Evolutionary conservation across 2,329 filamentous ascomycete genomes (phyloP), one percentile per base, ranked within the genome.

Genomic region (Curvularia verruculosa): DNA sequence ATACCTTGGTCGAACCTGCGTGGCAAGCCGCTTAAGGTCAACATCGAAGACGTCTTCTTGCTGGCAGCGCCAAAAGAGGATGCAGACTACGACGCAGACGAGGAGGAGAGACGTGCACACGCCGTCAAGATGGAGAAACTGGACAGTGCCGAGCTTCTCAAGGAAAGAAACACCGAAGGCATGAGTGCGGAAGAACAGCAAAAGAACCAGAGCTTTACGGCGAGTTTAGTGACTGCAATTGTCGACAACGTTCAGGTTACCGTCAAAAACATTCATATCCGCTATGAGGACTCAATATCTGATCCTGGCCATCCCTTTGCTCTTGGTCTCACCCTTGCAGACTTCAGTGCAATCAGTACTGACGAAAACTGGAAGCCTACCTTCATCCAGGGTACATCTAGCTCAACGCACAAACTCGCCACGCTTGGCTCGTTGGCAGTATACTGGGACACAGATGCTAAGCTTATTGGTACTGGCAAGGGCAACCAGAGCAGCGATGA

Each of bases 51-150:
- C 87, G 93, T 99, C 47, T 99, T 93, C 75, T 82, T 99, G 31
- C 83, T 99, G 52, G 95, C 96, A 5, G 96, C 93, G 6, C 96
- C 95, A 2, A 96, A 95, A 77, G 93, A 96, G 77, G 94, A 99
- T 79, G 89, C 92, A 24, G 90, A 93, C 69, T 98, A 96, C 75
- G 88, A 99, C 65, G 87, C 93, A 56, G 91, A 94, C 10, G 95
- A 99, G 72, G 95, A 99, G 77, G 91, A 94, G 65, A 85, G 87
- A 50, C 85, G 95, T 72, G 87, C 86, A 60, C 92, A 97, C 74
- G 85, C 89, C n/a, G 85, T 99, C 71, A 99, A 99, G 81, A 96
- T 99, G 87, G 95, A 99, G 79, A 96, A 97, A 79, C 85, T 99
- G 6, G 95, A 99, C 75, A 96, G 92, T 66, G 95, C 95, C 1